Evolutionary conservation across 495 filamentous ascomycete species (phyloP).

Genomic region (Penicillium subrubescens): DNA sequence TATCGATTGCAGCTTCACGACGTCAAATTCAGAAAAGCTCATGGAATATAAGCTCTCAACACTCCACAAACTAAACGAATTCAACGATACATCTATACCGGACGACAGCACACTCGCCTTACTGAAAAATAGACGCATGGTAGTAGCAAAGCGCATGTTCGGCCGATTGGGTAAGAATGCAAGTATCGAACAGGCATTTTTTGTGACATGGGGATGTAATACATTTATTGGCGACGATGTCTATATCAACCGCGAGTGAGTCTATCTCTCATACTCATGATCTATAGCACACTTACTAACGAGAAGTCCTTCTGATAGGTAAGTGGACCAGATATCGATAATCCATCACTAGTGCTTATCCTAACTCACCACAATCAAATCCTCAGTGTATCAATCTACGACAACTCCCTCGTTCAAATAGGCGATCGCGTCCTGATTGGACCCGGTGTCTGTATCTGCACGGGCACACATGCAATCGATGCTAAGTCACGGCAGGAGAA

Average conservation of each 20-base stretch:
- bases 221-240: conserved; percentile 1
- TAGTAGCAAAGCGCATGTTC: conserved; percentile 1
- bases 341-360: not conserved
- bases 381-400: not conserved
- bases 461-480: conserved; percentile 1
- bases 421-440: conserved; percentile 7
- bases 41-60: conserved; percentile 5
- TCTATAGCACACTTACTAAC: not conserved
- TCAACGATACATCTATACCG: conserved; percentile 1
- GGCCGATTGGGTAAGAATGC: not conserved
- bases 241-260: conserved; percentile 12
- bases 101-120: conserved; percentile 3
- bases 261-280: not conserved
- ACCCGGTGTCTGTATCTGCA: conserved; percentile 7
- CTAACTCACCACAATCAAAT: not conserved
- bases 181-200: conserved; percentile 5
- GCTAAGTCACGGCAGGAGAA: not conserved
- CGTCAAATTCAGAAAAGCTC: conserved; percentile 8
- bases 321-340: not conserved
- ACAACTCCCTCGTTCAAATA: conserved; percentile 3
- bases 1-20: conserved; percentile 6
- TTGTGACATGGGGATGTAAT: conserved; percentile 8
- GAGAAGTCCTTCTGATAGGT: not conserved
- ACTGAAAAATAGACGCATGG: conserved; percentile 3
- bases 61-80: not conserved